A percentile compares a stretch with the other conserved stretches of the same genome.
phyloP scores from a whole-genome alignment of 129 eudicot genomes.

The Chrysanthemum makinoi region DNA sequence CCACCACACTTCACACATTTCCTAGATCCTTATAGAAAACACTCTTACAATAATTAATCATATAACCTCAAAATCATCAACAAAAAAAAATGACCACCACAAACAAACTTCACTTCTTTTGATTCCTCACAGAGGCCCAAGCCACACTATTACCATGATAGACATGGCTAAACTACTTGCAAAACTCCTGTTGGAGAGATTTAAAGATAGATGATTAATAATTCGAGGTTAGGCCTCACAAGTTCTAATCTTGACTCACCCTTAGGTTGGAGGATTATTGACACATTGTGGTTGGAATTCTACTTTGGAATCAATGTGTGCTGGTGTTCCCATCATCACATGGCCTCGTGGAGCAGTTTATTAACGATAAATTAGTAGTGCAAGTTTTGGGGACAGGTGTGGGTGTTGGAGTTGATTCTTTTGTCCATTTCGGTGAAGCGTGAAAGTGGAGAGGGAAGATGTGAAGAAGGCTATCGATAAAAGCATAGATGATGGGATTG shows the following conservation, averaged over 20 bases:
- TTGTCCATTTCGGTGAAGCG: conserved; percentile 23
- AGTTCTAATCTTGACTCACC: conserved; percentile 23
- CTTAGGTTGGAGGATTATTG: conserved; percentile 20
- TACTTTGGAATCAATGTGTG: conserved; percentile 3
- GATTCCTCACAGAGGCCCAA: conserved; percentile 26
- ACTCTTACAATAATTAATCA: too few species aligned
- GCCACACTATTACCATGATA: conserved; percentile 32
- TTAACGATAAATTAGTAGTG: conserved; percentile 22
- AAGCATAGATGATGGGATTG: conserved; percentile 28
- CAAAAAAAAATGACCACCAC: conserved; percentile 12
- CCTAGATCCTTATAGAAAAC: too few species aligned
- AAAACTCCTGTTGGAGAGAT: conserved; percentile 13
- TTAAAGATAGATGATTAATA: conserved; percentile 18
- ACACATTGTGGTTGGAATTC: conserved; percentile 34
- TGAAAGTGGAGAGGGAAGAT: conserved; percentile 25
- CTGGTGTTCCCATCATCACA: conserved; percentile 25
- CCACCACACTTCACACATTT: too few species aligned
- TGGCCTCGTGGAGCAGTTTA: conserved; percentile 26
- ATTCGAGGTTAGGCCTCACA: conserved; percentile 32
- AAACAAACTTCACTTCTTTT: conserved; percentile 24
- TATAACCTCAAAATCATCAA: neutral
- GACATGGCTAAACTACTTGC: conserved; percentile 45
- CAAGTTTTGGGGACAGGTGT: conserved; percentile 18
- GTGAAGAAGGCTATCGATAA: conserved; percentile 30
- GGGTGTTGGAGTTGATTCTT: conserved; percentile 18